Percentiles rank a stretch among this genome's conserved stretches.
Conservation (phyloP, 2,329 filamentous ascomycete species). For the Fusarium chuoi region DNA sequence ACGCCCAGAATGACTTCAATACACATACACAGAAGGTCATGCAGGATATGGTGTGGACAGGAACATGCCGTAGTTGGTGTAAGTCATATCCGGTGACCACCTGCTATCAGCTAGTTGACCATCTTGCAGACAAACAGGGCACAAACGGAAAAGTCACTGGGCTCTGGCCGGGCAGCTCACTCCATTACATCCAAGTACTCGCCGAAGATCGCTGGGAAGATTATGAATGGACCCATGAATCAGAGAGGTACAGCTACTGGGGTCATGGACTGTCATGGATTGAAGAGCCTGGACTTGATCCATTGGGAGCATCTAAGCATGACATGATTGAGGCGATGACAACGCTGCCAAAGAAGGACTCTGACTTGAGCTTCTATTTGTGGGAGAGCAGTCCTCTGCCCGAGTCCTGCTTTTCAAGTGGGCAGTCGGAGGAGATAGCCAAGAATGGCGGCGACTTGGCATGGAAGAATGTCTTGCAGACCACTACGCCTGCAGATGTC, state of each 20-base stretch:
- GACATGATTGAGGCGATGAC: not conserved
- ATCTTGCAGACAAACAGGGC: not conserved
- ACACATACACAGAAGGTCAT: not conserved
- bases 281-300: not conserved
- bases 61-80: not conserved
- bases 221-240: not conserved
- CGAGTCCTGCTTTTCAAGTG: fast-evolving
- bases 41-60: not conserved
- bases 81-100: not conserved
- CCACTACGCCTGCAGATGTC: fast-evolving
- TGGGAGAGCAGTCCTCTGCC: not conserved
- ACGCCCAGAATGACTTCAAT: not conserved
- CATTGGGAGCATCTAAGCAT: not conserved
- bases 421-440: fast-evolving
- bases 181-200: not conserved
- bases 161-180: not conserved
- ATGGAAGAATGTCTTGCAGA: not conserved
- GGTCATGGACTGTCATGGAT: not conserved
- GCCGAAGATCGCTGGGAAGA: not conserved
- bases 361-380: not conserved
- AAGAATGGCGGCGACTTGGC: fast-evolving
- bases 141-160: not conserved
- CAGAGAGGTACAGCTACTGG: not conserved
- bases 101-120: no score
- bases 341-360: not conserved